Evolutionary conservation across 768 basidiomycete species (phyloP).

Genomic region (Mycena filopes): DNA sequence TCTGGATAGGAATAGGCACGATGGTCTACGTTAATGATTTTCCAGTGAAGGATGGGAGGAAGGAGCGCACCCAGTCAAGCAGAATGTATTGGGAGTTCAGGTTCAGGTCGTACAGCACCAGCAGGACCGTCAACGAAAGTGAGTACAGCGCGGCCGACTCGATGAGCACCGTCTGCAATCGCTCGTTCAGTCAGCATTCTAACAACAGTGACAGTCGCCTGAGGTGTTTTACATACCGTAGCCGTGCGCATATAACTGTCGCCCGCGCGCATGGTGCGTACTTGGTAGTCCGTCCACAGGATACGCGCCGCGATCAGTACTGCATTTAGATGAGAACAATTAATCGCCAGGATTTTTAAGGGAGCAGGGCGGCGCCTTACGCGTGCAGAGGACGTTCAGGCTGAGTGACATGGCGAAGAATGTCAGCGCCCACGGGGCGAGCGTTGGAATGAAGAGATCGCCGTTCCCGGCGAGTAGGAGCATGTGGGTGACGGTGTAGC

Average conservation of each 20-base stretch:
- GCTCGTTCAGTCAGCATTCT: neutral
- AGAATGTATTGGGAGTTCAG: conserved; percentile 20
- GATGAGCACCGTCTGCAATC: conserved; percentile 12
- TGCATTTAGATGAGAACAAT: neutral
- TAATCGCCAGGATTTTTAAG: neutral
- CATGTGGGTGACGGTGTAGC: conserved; percentile 12
- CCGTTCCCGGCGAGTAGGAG: conserved; percentile 1
- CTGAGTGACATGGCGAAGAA: too few relatives aligned
- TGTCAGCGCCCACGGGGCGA: too few relatives aligned
- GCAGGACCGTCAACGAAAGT: conserved; percentile 4
- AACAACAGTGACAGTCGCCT: neutral
- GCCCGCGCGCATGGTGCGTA: neutral
- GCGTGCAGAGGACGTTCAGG: conserved; percentile 21
- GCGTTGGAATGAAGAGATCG: conserved; percentile 10
- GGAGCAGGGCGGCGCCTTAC: neutral
- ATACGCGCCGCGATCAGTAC: conserved; percentile 26
- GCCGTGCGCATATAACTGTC: conserved; percentile 8
- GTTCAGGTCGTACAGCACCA: conserved; percentile 13
- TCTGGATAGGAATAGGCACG: too few relatives aligned
- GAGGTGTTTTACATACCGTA: conserved; percentile 11
- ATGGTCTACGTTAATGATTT: neutral
- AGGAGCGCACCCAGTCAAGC: conserved; percentile 23
- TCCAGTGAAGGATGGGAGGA: neutral
- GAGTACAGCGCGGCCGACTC: conserved; percentile 29
- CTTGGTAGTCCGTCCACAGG: neutral